These are phyloP conservation scores for Pelargonium fulgidum DNA, from an alignment of 441 rosid genomes.

Conservation along the genomic window DNA sequence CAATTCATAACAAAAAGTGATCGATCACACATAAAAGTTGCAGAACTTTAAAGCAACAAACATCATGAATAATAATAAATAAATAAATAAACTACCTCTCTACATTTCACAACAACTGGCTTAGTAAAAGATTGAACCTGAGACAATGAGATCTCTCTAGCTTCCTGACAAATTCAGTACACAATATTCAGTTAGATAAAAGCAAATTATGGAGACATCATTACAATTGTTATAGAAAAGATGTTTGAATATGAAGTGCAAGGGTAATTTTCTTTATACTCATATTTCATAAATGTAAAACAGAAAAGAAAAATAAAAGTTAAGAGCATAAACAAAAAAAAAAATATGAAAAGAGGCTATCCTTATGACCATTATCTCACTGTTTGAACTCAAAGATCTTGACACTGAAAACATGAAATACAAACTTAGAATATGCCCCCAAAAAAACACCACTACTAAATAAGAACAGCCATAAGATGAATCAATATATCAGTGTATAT, in stretches of 20 bases:
- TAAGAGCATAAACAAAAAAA: too few relatives aligned
- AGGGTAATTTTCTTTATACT: background rate
- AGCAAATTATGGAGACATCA: slow-evolving; percentile 4
- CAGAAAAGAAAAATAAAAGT: too few relatives aligned
- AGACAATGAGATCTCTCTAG: slow-evolving; percentile 59
- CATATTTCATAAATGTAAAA: background rate
- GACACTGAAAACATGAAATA: background rate
- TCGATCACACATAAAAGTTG: slow-evolving; percentile 16
- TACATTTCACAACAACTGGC: slow-evolving; percentile 70
- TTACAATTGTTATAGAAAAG: background rate
- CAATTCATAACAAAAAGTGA: slow-evolving; percentile 9
- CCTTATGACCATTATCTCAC: slow-evolving; percentile 1
- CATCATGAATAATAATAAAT: slow-evolving; percentile 16
- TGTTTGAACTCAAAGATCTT: slow-evolving; percentile 6
- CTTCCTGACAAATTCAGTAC: slow-evolving; percentile 53
- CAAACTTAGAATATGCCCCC: background rate
- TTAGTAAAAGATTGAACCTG: slow-evolving; percentile 58
- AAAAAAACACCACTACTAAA: background rate
- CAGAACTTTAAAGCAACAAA: slow-evolving; percentile 5
- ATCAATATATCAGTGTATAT: too few relatives aligned
- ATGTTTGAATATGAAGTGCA: background rate
- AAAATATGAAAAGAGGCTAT: background rate
- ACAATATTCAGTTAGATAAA: slow-evolving; percentile 20
- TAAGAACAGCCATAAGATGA: too few relatives aligned
- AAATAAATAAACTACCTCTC: slow-evolving; percentile 55